Evolutionary conservation across 805 yeast genomes (phyloP), one percentile per base, ranked within the genome.

Genomic region (Millerozyma acaciae): DNA sequence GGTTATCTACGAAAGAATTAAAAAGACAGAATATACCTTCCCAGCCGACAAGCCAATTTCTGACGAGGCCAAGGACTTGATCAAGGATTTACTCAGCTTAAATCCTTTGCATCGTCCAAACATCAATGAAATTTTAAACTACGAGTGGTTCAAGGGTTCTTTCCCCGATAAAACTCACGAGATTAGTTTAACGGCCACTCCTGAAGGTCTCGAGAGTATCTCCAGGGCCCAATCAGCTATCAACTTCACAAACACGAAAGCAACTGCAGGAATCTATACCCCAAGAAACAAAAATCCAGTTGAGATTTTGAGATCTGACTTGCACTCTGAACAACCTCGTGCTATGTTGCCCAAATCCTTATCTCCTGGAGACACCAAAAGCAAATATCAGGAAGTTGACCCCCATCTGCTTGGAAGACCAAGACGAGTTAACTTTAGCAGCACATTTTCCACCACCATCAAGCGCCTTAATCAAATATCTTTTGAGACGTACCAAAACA

Each of bases 321-420:
- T 81, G 45, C 80, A 78, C 45, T 76, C 83, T 34, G 84, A 80
- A 54, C 75, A 73, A 47, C 80, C 83, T 29, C 74, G 67, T 47
- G 60, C 85, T 3, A 72, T 89, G 39, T 67, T 89, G 46, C 97
- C 97, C 22, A 84, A 81, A 47, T 84, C 95, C 2, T 73, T 89
- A 52, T 88, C 96, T 16, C 97, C 97, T 12, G 90, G 90, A 45
- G 88, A 86, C 52, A 87, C 96, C 28, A 84, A 79, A 53, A 79
- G 73, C 58, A 89, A 89, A 62, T 89, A 89, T 61, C 81, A 81
- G 55, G 93, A 84, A 52, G 77, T 80, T 35, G 71, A 65, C 28
- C 67, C 60, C 5, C 45, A 55, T 16, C 44, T 51, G 21, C 45
- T 62, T 24, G 63, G 60, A 5, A 51, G 57, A 34, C 55, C 62